These are phyloP conservation scores for Maudiozyma pseudohumilis DNA, from an alignment of 805 yeast species.

Conservation along the genomic window DNA sequence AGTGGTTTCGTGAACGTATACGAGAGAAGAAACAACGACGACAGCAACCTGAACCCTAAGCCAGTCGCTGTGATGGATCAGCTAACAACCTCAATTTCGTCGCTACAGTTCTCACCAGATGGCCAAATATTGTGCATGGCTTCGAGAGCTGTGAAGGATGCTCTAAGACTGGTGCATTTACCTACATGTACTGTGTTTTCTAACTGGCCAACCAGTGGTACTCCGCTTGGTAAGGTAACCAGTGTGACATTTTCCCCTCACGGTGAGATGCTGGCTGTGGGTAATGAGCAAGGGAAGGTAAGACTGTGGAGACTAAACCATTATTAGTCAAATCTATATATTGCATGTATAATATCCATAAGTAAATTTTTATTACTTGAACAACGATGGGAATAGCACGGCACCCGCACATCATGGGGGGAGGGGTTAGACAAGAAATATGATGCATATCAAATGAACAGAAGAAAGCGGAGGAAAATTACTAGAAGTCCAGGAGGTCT, in stretches of 20 bases:
- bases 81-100: slow-evolving; percentile 69
- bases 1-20: slow-evolving; percentile 87
- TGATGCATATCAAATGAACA: no score
- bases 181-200: slow-evolving; percentile 79
- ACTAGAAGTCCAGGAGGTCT: no score
- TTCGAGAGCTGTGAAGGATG: slow-evolving; percentile 75
- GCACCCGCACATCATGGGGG: no score
- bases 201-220: slow-evolving; percentile 96
- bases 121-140: slow-evolving; percentile 86
- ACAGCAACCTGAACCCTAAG: slow-evolving; percentile 14
- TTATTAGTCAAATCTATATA: slow-evolving; percentile 34
- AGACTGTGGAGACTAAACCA: slow-evolving; percentile 85
- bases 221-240: slow-evolving; percentile 93
- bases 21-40: slow-evolving; percentile 38
- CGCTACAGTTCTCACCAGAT: slow-evolving; percentile 67
- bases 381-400: no score
- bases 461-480: no score
- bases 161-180: slow-evolving; percentile 75
- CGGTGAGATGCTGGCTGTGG: slow-evolving; percentile 76
- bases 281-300: slow-evolving; percentile 83
- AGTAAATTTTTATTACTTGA: no score
- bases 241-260: slow-evolving; percentile 68
- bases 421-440: no score
- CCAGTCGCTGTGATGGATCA: slow-evolving; percentile 66
- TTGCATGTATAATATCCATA: neutral